Base-by-base conservation (phyloP, 305 asterid genomes). In the Fraxinus angustifolia region DNA sequence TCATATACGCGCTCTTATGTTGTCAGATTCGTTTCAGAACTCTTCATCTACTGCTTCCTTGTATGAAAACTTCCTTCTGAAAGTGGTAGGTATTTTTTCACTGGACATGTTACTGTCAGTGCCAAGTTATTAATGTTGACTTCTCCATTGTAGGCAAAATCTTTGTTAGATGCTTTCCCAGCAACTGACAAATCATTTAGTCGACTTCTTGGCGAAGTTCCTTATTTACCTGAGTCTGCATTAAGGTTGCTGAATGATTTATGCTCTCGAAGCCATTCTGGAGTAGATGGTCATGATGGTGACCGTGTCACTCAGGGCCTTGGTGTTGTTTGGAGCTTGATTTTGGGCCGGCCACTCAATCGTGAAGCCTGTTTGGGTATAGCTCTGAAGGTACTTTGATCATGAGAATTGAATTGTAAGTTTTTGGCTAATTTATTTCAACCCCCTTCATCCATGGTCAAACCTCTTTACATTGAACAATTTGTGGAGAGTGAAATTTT, bases 301-400 rank as follows among this genome's bases (percentile, higher is more conserved):
- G 99, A 96, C 80, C 98, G 94, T 87, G 97, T 93, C 80, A 92
- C 97, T 87, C 99, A 96, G 88, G 98, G 98, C 77, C 98, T 96
- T 76, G 98, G 98, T 86, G 97, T 94, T 56, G 89, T 91, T 75
- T 94, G 98, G 98, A 91, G 95, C 88, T 91, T 96, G 88, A 93
- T 93, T 81, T 82, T 93, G 84, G 93, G 92, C 76, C 97, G 98
- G 73, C 98, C 98, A 75, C 88, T 86, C 80, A 80, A 89, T 91
- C 98, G 98, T 79, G 93, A 90, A 88, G 94, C 96, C 70, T 94
- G 96, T 82, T 80, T 96, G 85, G 98, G 93, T 88, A 96, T 94
- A 79, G 98, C 93, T 74, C 80, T 96, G 89, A 94, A 94, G 98
- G 99, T 93, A 88, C 78, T 53, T 84, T 35, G 40, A 35, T 35